phyloP scores from a whole-genome alignment of 1,284 basidiomycete species.

The Schizophyllum amplum region DNA sequence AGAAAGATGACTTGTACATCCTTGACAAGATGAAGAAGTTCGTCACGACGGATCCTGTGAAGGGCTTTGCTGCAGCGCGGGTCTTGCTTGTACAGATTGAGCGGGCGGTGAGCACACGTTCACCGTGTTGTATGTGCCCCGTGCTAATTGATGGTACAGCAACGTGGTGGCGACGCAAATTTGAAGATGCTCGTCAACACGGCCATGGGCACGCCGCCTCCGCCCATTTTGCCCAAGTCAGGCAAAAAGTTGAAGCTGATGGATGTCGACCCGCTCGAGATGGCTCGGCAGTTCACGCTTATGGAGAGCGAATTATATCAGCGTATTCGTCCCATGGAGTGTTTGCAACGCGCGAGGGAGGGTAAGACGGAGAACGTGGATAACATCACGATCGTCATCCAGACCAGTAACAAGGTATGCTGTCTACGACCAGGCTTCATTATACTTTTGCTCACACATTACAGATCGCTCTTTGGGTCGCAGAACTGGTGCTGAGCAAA shows the following conservation, averaged over 20 bases:
- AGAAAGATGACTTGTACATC: constrained; percentile 74
- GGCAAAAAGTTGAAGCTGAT: constrained; percentile 73
- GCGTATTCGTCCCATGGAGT: constrained; percentile 87
- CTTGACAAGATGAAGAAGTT: constrained; percentile 76
- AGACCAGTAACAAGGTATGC: constrained; percentile 84
- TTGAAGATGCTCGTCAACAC: constrained; percentile 47
- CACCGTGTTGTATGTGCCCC: background rate
- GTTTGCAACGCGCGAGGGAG: constrained; percentile 75
- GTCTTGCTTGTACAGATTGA: constrained; percentile 68
- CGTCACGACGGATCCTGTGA: constrained; percentile 58
- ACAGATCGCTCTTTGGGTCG: constrained; percentile 91
- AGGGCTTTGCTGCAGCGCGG: constrained; percentile 59
- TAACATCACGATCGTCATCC: constrained; percentile 87
- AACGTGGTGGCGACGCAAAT: constrained; percentile 49
- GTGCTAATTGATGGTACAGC: constrained; percentile 25
- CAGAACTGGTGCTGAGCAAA: constrained; percentile 79
- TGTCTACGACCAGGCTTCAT: background rate
- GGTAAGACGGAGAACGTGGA: constrained; percentile 60
- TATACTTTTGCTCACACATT: constrained; percentile 3
- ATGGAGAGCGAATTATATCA: constrained; percentile 87
- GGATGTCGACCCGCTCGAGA: constrained; percentile 87
- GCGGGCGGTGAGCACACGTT: constrained; percentile 49
- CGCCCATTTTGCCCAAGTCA: constrained; percentile 71
- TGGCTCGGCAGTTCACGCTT: constrained; percentile 92
- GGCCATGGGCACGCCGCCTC: constrained; percentile 49